Base-by-base conservation (phyloP, 139 green algal species). In the Tetradesmus lagerheimii region DNA sequence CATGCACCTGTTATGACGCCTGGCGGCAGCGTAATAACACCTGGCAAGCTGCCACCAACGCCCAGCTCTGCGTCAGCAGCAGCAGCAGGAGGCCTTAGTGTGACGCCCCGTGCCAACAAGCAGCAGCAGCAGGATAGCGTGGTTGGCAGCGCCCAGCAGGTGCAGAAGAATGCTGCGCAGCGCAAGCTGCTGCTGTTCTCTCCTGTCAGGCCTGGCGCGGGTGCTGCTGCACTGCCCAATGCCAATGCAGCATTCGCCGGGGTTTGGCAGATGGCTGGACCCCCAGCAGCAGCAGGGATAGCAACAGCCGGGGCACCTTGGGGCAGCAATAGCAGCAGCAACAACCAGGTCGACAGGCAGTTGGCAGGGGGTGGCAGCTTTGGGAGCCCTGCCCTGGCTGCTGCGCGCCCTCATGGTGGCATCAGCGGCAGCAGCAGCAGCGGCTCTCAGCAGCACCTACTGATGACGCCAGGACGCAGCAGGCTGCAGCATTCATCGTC, bases 281-380 rank as follows among this genome's bases (percentile, higher is more conserved):
- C 18, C 4, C 37, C 25, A 15, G 41, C 39, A 35, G 77, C 77
- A 83, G 29, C 27, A 34, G 77, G 9, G 39, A 31, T n/a, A n/a
- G 18, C 35, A 37, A 31, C 18, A 50, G 27, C 77, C 15, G 39
- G 77, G 20, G 35, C 37, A 35, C 20, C 77, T 20, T 83, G 77
- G 77, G 77, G 18, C 25, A 53, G 77, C 77, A 83, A 35, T 35
- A 82, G 76, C 76, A 45, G 77, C 77, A 83, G 77, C 37, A 29
- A 35, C 8, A 5, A 47, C n/a, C n/a, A n/a, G n/a, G n/a, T 23
- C n/a, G 16, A 11, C 74, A 80, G 74, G n/a, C 38, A 8, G 20
- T 16, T 37, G 12, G 35, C 14, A 18, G 38, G n/a, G 3, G 43
- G 29, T n/a, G 25, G 74, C 74, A 83, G 35, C 29, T 53, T 83